A percentile compares a stretch with the other conserved stretches of the same genome.
Evolutionary conservation across 2,329 filamentous ascomycete genomes (phyloP).

Genomic region (Cladosporium austrohemisphaericum): DNA sequence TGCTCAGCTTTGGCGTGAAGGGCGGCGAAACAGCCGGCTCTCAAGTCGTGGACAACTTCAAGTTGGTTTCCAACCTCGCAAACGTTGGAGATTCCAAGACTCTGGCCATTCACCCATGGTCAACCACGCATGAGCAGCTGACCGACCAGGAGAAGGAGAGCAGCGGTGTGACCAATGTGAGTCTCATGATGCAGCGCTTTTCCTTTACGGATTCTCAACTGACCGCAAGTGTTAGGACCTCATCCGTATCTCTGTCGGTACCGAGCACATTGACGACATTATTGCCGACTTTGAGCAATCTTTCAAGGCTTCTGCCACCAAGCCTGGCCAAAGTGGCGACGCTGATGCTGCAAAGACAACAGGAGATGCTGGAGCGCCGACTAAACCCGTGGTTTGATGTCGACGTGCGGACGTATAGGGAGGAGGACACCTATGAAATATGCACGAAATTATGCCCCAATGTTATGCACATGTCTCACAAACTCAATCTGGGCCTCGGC

Average conservation of each 20-base stretch:
- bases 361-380: constrained; percentile 24
- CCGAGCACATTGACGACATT: constrained; percentile 96
- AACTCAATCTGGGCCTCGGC: no score
- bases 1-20: constrained; percentile 90
- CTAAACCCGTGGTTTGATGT: constrained; percentile 24
- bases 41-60: constrained; percentile 89
- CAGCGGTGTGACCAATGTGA: constrained; percentile 67
- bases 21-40: constrained; percentile 78
- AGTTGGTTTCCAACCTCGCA: constrained; percentile 90
- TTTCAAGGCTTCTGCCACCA: constrained; percentile 59
- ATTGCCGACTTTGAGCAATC: constrained; percentile 93
- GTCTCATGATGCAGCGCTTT: not conserved
- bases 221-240: constrained; percentile 58
- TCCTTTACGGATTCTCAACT: not conserved
- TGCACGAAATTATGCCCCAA: not conserved
- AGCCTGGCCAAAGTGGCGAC: constrained; percentile 32
- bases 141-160: constrained; percentile 72
- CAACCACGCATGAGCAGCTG: constrained; percentile 91
- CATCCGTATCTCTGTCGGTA: constrained; percentile 92
- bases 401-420: no score
- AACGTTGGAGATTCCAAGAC: constrained; percentile 97
- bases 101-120: constrained; percentile 91
- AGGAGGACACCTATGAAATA: not conserved
- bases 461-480: not conserved
- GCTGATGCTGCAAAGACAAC: constrained; percentile 24